phyloP scores from a whole-genome alignment of 2,329 filamentous ascomycete species.

The Botryotinia calthae region DNA sequence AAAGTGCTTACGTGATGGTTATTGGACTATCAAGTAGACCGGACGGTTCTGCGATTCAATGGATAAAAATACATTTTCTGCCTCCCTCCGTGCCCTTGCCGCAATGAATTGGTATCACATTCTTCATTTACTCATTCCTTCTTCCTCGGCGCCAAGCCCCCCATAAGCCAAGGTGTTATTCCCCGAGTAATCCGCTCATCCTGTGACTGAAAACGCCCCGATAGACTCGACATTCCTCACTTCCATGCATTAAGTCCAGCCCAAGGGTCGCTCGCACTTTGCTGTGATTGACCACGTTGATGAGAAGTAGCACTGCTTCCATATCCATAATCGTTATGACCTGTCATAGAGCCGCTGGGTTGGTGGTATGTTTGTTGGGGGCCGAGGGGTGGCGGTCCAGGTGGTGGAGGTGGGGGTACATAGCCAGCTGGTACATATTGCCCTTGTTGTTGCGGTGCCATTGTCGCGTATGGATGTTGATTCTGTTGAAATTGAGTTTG shows the following conservation, averaged over 20 bases:
- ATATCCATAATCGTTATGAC: conserved; percentile 56
- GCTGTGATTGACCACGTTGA: conserved; percentile 37
- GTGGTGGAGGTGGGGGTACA: conserved; percentile 65
- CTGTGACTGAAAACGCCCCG: background rate
- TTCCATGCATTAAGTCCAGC: conserved; percentile 52
- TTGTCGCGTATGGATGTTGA: conserved; percentile 32
- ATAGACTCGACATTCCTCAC: conserved; percentile 19
- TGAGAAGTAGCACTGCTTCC: conserved; percentile 39
- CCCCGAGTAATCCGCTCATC: conserved; percentile 4
- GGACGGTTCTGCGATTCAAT: background rate
- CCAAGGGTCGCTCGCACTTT: conserved; percentile 58
- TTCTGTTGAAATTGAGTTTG: conserved; percentile 44
- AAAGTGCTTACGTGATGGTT: background rate
- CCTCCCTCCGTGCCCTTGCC: background rate
- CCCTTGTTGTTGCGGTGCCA: conserved; percentile 41
- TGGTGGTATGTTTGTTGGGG: conserved; percentile 51
- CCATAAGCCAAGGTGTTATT: background rate
- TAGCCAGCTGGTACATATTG: conserved; percentile 59
- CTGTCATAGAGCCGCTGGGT: conserved; percentile 44
- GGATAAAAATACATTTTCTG: conserved; percentile 16
- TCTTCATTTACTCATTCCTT: conserved; percentile 7
- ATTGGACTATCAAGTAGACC: background rate
- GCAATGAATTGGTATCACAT: conserved; percentile 12
- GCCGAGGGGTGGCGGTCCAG: conserved; percentile 55
- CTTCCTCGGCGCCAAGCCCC: conserved; percentile 9